Conservation (phyloP, 345 rosid species). For the Corchorus olitorius region DNA sequence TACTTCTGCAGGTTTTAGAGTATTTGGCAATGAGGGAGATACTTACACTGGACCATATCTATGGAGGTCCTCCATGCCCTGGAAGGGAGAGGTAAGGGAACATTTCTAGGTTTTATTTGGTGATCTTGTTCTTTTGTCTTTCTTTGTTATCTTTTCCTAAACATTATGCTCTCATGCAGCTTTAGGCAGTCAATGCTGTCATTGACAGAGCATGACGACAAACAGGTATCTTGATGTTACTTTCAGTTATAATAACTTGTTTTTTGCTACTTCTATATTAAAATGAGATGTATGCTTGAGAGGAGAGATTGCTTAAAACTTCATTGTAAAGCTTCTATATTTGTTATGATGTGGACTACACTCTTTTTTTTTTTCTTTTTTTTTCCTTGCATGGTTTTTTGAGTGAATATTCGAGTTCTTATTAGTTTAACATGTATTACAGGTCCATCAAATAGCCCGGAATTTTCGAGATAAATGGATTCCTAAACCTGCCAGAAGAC, state of each 20-base stretch:
- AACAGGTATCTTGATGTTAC: slow-evolving; percentile 53
- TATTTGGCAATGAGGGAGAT: slow-evolving; percentile 79
- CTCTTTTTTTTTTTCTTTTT: slow-evolving; percentile 14
- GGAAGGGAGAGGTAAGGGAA: slow-evolving; percentile 84
- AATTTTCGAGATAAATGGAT: slow-evolving; percentile 88
- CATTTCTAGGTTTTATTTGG: slow-evolving; percentile 17
- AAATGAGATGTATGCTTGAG: not conserved
- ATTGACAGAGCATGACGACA: slow-evolving; percentile 92
- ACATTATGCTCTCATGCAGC: slow-evolving; percentile 53
- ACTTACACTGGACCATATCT: slow-evolving; percentile 74
- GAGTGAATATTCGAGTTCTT: slow-evolving; percentile 2
- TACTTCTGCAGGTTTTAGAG: slow-evolving; percentile 79
- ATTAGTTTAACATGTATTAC: slow-evolving; percentile 22
- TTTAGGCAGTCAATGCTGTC: slow-evolving; percentile 82
- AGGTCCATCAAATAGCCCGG: slow-evolving; percentile 98
- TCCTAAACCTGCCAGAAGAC: slow-evolving; percentile 66
- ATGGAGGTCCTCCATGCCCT: slow-evolving; percentile 80
- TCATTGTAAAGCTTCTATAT: not conserved
- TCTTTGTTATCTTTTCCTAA: not conserved
- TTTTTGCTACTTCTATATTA: not conserved
- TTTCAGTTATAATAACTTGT: slow-evolving; percentile 16
- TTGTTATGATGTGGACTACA: not conserved
- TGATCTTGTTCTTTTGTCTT: not conserved
- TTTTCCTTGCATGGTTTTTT: slow-evolving; percentile 11
- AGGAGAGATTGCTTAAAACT: not conserved